Percentiles rank a stretch among this genome's conserved stretches.
Conservation (phyloP, 2,329 filamentous ascomycete genomes). For the Colletotrichum lupini region DNA sequence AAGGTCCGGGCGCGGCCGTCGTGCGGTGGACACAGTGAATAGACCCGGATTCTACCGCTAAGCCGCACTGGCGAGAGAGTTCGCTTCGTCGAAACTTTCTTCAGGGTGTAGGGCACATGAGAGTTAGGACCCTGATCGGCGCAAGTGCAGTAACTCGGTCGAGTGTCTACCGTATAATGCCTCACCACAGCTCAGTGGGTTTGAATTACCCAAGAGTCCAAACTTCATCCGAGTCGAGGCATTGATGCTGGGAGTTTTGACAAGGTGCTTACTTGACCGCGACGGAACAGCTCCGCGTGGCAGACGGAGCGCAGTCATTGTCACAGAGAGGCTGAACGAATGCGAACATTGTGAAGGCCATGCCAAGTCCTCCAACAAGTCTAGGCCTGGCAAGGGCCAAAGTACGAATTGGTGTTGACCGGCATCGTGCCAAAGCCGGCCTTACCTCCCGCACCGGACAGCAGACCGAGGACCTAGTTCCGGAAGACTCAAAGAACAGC, state of each 20-base stretch:
- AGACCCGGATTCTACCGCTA: neutral
- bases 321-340: neutral
- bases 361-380: neutral
- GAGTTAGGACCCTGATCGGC: slow-evolving; percentile 29
- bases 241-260: neutral
- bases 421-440: neutral
- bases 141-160: neutral
- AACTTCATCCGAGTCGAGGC: slow-evolving; percentile 30
- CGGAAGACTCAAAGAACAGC: neutral
- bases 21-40: neutral
- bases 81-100: slow-evolving; percentile 21
- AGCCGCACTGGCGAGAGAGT: slow-evolving; percentile 16
- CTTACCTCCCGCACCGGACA: neutral
- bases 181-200: neutral
- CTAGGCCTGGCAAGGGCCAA: neutral
- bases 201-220: slow-evolving; percentile 4
- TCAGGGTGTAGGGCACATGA: slow-evolving; percentile 3
- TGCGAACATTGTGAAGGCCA: neutral
- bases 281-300: slow-evolving; percentile 1
- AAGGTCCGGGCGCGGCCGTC: slow-evolving; percentile 19
- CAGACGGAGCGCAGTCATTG: neutral
- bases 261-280: neutral
- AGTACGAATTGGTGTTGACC: neutral
- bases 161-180: slow-evolving; percentile 7
- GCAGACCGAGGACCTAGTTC: neutral